These are phyloP conservation scores for Smallanthus sonchifolius DNA, from an alignment of 129 eudicot species.

Conservation along the genomic window DNA sequence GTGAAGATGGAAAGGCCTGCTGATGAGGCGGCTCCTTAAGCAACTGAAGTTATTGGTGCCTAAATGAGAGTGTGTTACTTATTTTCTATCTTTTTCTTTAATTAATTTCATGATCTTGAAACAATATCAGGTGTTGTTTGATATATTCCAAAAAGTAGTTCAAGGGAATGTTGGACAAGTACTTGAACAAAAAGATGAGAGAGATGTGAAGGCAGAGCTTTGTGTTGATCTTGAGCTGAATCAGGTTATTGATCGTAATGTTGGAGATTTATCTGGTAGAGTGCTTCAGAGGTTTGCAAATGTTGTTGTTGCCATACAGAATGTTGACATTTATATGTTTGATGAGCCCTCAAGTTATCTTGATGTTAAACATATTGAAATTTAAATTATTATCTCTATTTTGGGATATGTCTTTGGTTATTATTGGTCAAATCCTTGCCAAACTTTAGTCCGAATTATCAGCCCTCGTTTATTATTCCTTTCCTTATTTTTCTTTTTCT, in stretches of 20 bases:
- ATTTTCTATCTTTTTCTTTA: neutral
- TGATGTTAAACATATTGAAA: constrained; percentile 92
- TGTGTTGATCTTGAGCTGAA: constrained; percentile 81
- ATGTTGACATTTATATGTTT: constrained; percentile 81
- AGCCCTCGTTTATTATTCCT: too few relatives aligned
- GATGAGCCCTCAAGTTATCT: constrained; percentile 95
- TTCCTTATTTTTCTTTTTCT: too few relatives aligned
- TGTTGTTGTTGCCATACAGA: constrained; percentile 83
- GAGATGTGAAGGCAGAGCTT: constrained; percentile 62
- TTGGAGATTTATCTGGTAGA: constrained; percentile 95
- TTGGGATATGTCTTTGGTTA: too few relatives aligned
- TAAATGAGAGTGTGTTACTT: neutral
- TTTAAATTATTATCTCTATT: too few relatives aligned
- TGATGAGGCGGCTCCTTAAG: constrained; percentile 1
- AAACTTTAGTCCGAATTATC: too few relatives aligned
- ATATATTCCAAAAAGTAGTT: constrained; percentile 97
- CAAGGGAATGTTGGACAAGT: constrained; percentile 97
- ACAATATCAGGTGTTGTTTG: constrained; percentile 7
- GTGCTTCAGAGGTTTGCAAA: constrained; percentile 98
- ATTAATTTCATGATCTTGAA: neutral
- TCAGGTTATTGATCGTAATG: constrained; percentile 94
- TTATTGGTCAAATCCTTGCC: too few relatives aligned
- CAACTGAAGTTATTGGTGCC: constrained; percentile 25
- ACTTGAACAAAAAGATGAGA: constrained; percentile 83
- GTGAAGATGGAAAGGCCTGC: constrained; percentile 15